phyloP scores from a whole-genome alignment of 1,284 basidiomycete genomes.

The Tilletia setariae region DNA sequence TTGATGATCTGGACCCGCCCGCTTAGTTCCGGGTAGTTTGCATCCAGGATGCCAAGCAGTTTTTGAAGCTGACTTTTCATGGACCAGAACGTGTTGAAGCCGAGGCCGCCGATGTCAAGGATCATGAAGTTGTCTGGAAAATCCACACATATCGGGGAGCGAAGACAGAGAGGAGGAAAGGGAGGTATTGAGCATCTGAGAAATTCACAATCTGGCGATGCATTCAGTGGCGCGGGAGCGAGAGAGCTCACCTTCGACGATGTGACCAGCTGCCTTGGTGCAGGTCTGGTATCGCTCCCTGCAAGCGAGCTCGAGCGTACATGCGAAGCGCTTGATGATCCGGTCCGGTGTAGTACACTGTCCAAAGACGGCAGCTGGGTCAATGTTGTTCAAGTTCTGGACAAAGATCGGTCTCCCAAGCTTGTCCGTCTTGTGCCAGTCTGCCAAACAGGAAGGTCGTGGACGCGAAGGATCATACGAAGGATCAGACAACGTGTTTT shows the following conservation, averaged over 20 bases:
- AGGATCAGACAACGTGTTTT: background rate
- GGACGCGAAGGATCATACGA: background rate
- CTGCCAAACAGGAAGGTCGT: background rate
- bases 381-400: constrained; percentile 47
- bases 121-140: constrained; percentile 49
- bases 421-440: constrained; percentile 49
- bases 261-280: constrained; percentile 20
- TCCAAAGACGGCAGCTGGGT: constrained; percentile 34
- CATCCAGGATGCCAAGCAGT: constrained; percentile 41
- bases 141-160: background rate
- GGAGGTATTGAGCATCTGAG: too few relatives aligned
- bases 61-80: constrained; percentile 48
- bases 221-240: background rate
- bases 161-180: background rate
- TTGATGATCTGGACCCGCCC: constrained; percentile 53
- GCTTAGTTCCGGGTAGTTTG: constrained; percentile 49
- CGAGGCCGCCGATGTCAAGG: constrained; percentile 44
- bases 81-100: constrained; percentile 46
- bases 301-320: constrained; percentile 47
- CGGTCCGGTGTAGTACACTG: constrained; percentile 40
- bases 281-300: constrained; percentile 43
- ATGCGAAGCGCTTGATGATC: constrained; percentile 48
- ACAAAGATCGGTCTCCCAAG: constrained; percentile 50
- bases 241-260: constrained; percentile 1
- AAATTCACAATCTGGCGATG: too few relatives aligned